phyloP scores from a whole-genome alignment of 176 grass and related monocot species.

The Aegilops tauschii region DNA sequence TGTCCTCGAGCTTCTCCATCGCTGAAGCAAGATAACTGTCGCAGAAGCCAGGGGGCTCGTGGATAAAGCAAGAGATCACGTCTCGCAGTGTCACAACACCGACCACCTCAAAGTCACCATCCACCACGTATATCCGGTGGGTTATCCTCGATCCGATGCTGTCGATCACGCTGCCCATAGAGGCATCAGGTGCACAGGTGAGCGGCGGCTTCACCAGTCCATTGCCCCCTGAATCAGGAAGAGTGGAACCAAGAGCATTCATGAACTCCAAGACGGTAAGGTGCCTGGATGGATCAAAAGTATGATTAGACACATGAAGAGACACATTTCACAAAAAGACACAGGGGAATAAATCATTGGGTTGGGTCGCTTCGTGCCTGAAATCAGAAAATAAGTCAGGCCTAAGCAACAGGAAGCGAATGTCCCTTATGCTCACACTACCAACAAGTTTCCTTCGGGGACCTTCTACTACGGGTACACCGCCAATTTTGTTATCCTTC shows the following conservation, averaged over 20 bases:
- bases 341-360: not conserved
- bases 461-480: slow-evolving; percentile 75
- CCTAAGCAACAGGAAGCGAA: slow-evolving; percentile 78
- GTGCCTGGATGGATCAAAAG: slow-evolving; percentile 31
- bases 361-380: slow-evolving; percentile 43
- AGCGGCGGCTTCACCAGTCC: slow-evolving; percentile 43
- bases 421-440: slow-evolving; percentile 72
- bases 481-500: slow-evolving; percentile 82
- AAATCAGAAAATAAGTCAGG: slow-evolving; percentile 77
- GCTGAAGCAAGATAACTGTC: slow-evolving; percentile 42
- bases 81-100: slow-evolving; percentile 87
- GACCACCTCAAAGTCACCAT: slow-evolving; percentile 41
- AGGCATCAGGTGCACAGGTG: slow-evolving; percentile 52
- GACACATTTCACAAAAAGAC: not conserved
- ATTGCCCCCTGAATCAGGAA: slow-evolving; percentile 45
- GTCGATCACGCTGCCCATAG: slow-evolving; percentile 79
- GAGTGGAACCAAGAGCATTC: slow-evolving; percentile 56
- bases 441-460: slow-evolving; percentile 71
- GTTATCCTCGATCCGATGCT: slow-evolving; percentile 75
- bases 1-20: slow-evolving; percentile 30
- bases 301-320: not conserved
- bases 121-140: slow-evolving; percentile 82
- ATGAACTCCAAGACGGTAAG: slow-evolving; percentile 80
- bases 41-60: slow-evolving; percentile 66
- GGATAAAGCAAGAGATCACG: slow-evolving; percentile 90